phyloP scores from a whole-genome alignment of 2,329 filamentous ascomycete genomes.

The Xylariaceae sp. region DNA sequence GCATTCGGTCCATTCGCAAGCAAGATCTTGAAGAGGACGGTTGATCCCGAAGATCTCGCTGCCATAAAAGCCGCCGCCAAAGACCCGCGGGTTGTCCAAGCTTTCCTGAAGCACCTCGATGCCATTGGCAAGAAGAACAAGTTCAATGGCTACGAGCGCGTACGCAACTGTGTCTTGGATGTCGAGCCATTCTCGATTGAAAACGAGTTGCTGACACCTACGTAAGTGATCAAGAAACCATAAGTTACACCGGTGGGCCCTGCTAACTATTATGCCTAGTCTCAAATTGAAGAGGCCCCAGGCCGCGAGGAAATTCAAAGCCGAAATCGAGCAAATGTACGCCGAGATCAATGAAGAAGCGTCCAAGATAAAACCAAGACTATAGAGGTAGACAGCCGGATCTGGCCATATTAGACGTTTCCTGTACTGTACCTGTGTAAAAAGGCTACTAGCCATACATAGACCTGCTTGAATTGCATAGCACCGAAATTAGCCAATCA shows the following conservation, averaged over 20 bases:
- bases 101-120: constrained; percentile 75
- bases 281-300: constrained; percentile 60
- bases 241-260: not conserved
- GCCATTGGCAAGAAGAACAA: constrained; percentile 76
- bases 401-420: not conserved
- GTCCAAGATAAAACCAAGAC: constrained; percentile 38
- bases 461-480: constrained; percentile 1
- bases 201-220: constrained; percentile 84
- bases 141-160: constrained; percentile 87
- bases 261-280: constrained; percentile 33
- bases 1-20: constrained; percentile 77
- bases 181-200: constrained; percentile 91
- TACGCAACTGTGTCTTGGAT: constrained; percentile 69
- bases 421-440: constrained; percentile 5
- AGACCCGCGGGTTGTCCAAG: constrained; percentile 67
- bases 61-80: constrained; percentile 64
- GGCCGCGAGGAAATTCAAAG: constrained; percentile 48
- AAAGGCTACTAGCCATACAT: constrained; percentile 2
- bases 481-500: not conserved
- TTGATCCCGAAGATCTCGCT: constrained; percentile 60
- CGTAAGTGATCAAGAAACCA: constrained; percentile 52
- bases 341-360: constrained; percentile 45
- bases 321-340: constrained; percentile 55
- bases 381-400: constrained; percentile 33
- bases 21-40: constrained; percentile 66